Conservation (phyloP, 2,329 filamentous ascomycete genomes). For the Cladosporium sp. region DNA sequence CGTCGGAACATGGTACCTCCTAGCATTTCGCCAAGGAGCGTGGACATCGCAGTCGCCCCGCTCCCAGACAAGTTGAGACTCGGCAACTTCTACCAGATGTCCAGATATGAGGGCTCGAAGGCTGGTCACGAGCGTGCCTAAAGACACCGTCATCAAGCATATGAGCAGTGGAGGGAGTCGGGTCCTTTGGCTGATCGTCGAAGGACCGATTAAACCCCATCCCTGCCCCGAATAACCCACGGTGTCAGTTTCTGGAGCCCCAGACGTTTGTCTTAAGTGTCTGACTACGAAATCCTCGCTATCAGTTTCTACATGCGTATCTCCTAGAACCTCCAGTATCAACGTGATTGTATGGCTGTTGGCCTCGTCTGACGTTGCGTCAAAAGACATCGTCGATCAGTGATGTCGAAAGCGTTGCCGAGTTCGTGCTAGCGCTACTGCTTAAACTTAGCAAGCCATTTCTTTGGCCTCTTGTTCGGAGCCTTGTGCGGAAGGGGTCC, state of each 20-base stretch:
- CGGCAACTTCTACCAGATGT: not conserved
- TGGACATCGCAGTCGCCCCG: not conserved
- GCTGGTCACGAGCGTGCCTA: not conserved
- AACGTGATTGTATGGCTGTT: not conserved
- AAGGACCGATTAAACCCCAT: conserved; percentile 5
- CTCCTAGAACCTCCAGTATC: not conserved
- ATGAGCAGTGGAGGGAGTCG: not conserved
- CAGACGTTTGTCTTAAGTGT: not conserved
- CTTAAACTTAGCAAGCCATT: conserved; percentile 11
- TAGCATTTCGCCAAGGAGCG: too few relatives aligned
- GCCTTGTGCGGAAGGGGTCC: not conserved
- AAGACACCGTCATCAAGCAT: not conserved
- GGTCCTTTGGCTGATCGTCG: not conserved
- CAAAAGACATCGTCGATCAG: conserved; percentile 2
- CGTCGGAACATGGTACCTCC: not conserved
- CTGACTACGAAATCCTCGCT: not conserved
- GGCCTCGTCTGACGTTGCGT: not conserved
- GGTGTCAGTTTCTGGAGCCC: conserved; percentile 1
- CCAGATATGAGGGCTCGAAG: not conserved
- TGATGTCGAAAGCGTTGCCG: conserved; percentile 2
- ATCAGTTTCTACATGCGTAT: not conserved
- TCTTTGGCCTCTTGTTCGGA: conserved; percentile 11
- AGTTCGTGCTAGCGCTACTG: conserved; percentile 5
- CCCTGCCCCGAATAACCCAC: conserved; percentile 2
- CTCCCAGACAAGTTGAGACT: not conserved